These are phyloP conservation scores for Rhynchospora breviuscula DNA, from an alignment of 176 grass and related monocot genomes.

Conservation along the genomic window DNA sequence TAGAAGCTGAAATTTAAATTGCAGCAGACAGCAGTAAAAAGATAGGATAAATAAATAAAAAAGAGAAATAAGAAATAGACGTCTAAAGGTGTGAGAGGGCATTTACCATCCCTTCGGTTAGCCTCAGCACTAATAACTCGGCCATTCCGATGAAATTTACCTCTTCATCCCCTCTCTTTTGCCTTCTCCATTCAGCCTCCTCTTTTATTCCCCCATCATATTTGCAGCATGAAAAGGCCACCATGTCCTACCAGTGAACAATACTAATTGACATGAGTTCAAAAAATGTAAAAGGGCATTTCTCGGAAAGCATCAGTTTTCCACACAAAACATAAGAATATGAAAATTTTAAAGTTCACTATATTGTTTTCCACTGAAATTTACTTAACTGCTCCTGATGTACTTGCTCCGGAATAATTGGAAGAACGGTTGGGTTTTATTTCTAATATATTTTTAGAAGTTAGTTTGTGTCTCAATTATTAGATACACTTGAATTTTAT, in stretches of 20 bases:
- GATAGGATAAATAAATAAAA: not conserved
- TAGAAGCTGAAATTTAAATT: not conserved
- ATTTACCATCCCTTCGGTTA: slow-evolving; percentile 79
- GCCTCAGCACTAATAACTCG: slow-evolving; percentile 77
- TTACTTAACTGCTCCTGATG: not conserved
- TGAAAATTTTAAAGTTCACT: not conserved
- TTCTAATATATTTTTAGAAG: not conserved
- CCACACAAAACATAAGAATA: not conserved
- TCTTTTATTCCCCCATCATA: slow-evolving; percentile 77
- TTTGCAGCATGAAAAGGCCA: slow-evolving; percentile 93
- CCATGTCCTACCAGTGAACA: slow-evolving; percentile 66
- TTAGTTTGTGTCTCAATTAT: not conserved
- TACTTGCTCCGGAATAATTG: not conserved
- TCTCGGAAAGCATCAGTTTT: not conserved
- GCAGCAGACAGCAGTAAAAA: not conserved
- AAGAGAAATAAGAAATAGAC: slow-evolving; percentile 29
- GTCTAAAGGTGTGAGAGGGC: slow-evolving; percentile 81
- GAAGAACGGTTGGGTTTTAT: not conserved
- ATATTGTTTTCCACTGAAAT: not conserved
- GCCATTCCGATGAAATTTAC: slow-evolving; percentile 73
- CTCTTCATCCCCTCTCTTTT: slow-evolving; percentile 83
- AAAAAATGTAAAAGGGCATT: slow-evolving; percentile 12
- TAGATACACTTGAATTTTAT: not conserved
- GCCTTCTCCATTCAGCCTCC: slow-evolving; percentile 64
- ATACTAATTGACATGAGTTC: slow-evolving; percentile 15